These are phyloP conservation scores for Aspergillus sp. DNA, from an alignment of 2,329 filamentous ascomycete genomes.

Conservation along the genomic window DNA sequence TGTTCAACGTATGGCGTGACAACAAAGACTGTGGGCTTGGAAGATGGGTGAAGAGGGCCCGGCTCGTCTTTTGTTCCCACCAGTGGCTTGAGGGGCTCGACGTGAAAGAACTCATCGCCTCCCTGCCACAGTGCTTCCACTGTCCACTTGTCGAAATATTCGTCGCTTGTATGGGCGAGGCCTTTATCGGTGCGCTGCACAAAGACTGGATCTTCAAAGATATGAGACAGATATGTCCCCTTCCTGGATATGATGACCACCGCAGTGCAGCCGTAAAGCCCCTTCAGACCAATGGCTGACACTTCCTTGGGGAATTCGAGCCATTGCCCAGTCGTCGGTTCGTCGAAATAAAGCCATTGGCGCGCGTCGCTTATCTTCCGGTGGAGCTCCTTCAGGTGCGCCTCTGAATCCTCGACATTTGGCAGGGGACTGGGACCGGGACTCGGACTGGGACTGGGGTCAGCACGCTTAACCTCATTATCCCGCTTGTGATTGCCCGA, in stretches of 20 bases:
- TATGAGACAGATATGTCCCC: slow-evolving; percentile 4
- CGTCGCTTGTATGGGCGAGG: background rate
- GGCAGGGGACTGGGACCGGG: background rate
- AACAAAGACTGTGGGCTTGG: background rate
- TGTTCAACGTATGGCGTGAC: background rate
- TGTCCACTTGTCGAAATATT: background rate
- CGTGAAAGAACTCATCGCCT: background rate
- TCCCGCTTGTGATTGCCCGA: background rate
- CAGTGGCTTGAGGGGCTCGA: background rate
- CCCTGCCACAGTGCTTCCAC: background rate
- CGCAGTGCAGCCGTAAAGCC: slow-evolving; percentile 2
- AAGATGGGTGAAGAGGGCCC: background rate
- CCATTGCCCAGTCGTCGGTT: background rate
- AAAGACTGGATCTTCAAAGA: background rate
- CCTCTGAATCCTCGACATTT: background rate
- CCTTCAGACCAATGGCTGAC: background rate
- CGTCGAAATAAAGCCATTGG: background rate
- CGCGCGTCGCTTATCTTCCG: background rate
- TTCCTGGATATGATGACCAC: background rate
- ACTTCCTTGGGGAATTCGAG: background rate
- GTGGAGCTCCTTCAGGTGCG: background rate
- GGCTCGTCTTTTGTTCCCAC: background rate
- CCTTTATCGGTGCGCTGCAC: background rate
- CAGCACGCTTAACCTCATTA: background rate
- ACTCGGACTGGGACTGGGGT: background rate